Evolutionary conservation across 1,284 basidiomycete species (phyloP).

Genomic region (Fomitopsis pinicola): DNA sequence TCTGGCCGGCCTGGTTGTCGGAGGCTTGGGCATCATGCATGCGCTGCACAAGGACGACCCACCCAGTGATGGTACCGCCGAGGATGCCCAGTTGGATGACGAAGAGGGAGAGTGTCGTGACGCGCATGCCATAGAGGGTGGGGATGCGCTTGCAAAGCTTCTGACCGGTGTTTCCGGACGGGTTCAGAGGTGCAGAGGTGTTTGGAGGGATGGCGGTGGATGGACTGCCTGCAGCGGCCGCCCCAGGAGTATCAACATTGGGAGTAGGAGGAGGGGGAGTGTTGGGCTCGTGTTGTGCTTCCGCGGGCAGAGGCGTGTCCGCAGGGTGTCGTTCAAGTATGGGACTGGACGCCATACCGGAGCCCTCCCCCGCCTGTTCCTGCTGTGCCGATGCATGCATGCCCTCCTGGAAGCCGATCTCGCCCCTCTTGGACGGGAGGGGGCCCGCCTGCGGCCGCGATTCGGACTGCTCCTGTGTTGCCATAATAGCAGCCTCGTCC

Average conservation of each 20-base stretch:
- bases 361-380: conserved; percentile 9
- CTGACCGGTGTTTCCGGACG: conserved; percentile 25
- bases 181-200: conserved; percentile 15
- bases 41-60: conserved; percentile 42
- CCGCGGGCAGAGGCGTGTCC: conserved; percentile 30
- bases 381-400: conserved; percentile 26
- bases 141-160: conserved; percentile 36
- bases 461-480: conserved; percentile 17
- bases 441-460: conserved; percentile 51
- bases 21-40: conserved; percentile 10
- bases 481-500: conserved; percentile 19
- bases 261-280: conserved; percentile 14
- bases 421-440: conserved; percentile 59
- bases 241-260: conserved; percentile 3
- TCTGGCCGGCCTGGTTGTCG: conserved; percentile 6
- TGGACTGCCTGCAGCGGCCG: not conserved
- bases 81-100: conserved; percentile 39
- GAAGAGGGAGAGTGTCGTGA: conserved; percentile 43
- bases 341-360: not conserved
- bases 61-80: conserved; percentile 48
- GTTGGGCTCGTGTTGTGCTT: conserved; percentile 6
- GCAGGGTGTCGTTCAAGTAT: conserved; percentile 52
- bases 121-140: conserved; percentile 40
- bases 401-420: conserved; percentile 56
- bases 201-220: conserved; percentile 12